phyloP scores from a whole-genome alignment of 2,329 filamentous ascomycete genomes.

The Pseudocercospora macadamiae region DNA sequence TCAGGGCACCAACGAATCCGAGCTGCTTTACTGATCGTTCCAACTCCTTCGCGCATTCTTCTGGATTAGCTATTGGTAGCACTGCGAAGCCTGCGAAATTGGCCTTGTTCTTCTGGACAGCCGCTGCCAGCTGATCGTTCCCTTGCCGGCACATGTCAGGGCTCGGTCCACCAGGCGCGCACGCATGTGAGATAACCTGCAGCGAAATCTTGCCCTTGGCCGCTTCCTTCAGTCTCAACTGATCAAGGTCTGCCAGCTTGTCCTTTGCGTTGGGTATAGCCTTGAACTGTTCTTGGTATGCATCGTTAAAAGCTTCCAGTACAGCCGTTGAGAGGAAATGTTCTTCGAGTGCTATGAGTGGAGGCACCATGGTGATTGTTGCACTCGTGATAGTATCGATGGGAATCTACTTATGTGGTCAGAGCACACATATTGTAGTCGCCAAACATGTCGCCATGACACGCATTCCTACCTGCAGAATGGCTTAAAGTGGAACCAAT shows the following conservation, averaged over 20 bases:
- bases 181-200: slow-evolving; percentile 42
- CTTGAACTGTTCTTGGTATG: slow-evolving; percentile 38
- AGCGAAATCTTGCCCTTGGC: slow-evolving; percentile 37
- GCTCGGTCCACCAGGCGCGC: slow-evolving; percentile 32
- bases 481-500: not conserved
- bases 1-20: slow-evolving; percentile 41
- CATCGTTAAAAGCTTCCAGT: slow-evolving; percentile 35
- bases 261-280: slow-evolving; percentile 34
- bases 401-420: not conserved
- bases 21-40: slow-evolving; percentile 37
- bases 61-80: slow-evolving; percentile 37
- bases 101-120: slow-evolving; percentile 31
- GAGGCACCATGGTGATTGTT: slow-evolving; percentile 33
- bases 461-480: not conserved
- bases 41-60: slow-evolving; percentile 38
- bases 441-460: not conserved
- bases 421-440: not conserved
- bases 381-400: not conserved
- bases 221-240: slow-evolving; percentile 38
- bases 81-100: slow-evolving; percentile 41
- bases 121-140: slow-evolving; percentile 40
- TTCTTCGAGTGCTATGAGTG: slow-evolving; percentile 42
- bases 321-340: slow-evolving; percentile 41
- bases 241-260: slow-evolving; percentile 35
- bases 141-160: slow-evolving; percentile 33